Evolutionary conservation across 176 grass and related monocot genomes (phyloP), one percentile per base, ranked within the genome.

Genomic region (Carex cristatella): DNA sequence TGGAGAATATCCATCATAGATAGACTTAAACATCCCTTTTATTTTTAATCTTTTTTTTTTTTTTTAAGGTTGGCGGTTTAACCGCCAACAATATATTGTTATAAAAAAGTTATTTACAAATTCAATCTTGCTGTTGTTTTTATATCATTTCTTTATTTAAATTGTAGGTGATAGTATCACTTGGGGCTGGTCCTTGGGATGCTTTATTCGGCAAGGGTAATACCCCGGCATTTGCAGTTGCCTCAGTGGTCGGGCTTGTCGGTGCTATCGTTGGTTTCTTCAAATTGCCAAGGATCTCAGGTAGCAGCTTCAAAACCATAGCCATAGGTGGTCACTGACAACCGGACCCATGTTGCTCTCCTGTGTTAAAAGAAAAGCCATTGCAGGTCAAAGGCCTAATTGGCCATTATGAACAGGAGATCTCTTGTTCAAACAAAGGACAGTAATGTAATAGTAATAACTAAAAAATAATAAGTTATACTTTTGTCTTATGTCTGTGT

Each of bases 141-240:
- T 57, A 2, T 66, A n/a, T 38, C 48, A 60, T 31, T 13, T 27
- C 5, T 5, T 19, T 46, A 37, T 58, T 28, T 5, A 83, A 65
- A 68, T 49, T 81, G 5, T 57, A 97, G 94, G 93, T 99, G 74
- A 89, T 99, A 81, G 86, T 95, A 31, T 80, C 93, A 14, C 83
- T 95, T 2, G 91, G 93, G 0, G 93, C 96, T 0, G 95, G 95
- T 0, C 93, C 92, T 3, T 98, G 91, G 91, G 95, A 98, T 83
- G 79, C 85, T 6, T 85, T 98, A 51, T 98, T 95, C 55, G 89
- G 89, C 3, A 91, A 98, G 65, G 93, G 93, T 1, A 98, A 98
- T 81, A 78, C 53, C 76, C 95, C 95, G 14, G 93, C 95, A 27
- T 98, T 95, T 69, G 93, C 80, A 72, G 1, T 92, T 6, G 91